phyloP scores from a whole-genome alignment of 1,139 yeast species.

The Pichia inconspicua region DNA sequence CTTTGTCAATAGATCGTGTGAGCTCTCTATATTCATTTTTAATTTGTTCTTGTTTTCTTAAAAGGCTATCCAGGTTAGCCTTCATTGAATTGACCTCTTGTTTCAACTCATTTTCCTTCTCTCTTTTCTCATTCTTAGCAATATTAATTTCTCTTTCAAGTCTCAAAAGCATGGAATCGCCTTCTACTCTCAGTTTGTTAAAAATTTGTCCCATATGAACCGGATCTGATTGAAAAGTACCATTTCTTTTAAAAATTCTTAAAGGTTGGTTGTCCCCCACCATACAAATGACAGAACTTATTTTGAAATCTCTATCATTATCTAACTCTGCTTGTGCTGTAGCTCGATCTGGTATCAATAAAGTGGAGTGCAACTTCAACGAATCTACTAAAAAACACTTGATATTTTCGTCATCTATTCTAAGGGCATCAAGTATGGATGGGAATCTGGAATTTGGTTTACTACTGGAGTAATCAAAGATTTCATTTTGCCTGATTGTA shows the following conservation, averaged over 20 bases:
- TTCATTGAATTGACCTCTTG: background rate
- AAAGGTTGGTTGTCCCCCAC: constrained; percentile 30
- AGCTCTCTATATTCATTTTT: constrained; percentile 14
- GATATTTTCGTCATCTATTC: constrained; percentile 46
- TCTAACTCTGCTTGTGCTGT: constrained; percentile 45
- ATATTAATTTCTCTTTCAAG: constrained; percentile 15
- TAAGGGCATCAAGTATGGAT: constrained; percentile 55
- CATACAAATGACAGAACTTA: constrained; percentile 40
- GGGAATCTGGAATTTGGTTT: constrained; percentile 32
- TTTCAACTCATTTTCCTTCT: constrained; percentile 1
- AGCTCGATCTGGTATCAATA: constrained; percentile 43
- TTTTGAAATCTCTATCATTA: constrained; percentile 32
- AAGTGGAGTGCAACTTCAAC: constrained; percentile 49
- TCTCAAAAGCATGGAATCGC: constrained; percentile 18
- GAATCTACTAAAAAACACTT: constrained; percentile 61
- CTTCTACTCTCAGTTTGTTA: constrained; percentile 19
- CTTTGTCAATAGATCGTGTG: constrained; percentile 20
- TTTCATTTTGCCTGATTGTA: constrained; percentile 48
- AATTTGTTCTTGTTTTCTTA: constrained; percentile 1
- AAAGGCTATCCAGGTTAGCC: background rate
- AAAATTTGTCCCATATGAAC: constrained; percentile 30
- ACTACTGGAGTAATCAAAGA: constrained; percentile 39
- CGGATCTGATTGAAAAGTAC: constrained; percentile 54
- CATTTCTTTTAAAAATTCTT: constrained; percentile 31
- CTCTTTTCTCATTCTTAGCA: constrained; percentile 15